These are phyloP conservation scores for Oryza brachyantha DNA, from an alignment of 176 grass and related monocot genomes.

Conservation along the genomic window DNA sequence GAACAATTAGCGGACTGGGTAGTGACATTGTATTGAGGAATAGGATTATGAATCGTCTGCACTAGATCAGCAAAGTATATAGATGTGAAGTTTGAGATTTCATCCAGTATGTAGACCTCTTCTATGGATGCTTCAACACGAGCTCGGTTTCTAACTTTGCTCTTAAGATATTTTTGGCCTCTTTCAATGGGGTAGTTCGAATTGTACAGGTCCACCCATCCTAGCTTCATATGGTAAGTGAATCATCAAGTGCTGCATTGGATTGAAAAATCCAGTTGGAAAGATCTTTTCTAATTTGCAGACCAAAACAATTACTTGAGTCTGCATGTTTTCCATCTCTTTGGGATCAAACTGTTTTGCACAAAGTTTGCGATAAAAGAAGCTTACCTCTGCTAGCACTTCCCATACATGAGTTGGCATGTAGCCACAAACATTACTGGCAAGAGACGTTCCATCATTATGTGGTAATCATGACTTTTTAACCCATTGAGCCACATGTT, in stretches of 20 bases:
- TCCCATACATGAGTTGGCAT: not conserved
- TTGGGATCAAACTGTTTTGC: not conserved
- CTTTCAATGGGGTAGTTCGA: not conserved
- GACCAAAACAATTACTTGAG: not conserved
- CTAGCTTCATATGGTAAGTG: not conserved
- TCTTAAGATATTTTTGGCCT: not conserved
- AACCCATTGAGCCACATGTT: not conserved
- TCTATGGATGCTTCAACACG: not conserved
- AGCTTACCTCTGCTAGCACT: not conserved
- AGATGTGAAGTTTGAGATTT: not conserved
- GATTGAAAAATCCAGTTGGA: not conserved
- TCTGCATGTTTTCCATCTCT: not conserved
- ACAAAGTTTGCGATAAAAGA: not conserved
- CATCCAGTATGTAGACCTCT: not conserved
- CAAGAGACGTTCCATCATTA: not conserved
- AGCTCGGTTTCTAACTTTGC: not conserved
- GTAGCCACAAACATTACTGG: not conserved
- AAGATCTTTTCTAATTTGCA: not conserved
- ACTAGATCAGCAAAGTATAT: not conserved
- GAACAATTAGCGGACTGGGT: not conserved
- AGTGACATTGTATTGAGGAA: not conserved
- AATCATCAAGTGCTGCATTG: constrained; percentile 5
- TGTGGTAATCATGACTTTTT: constrained; percentile 17
- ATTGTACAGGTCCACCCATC: not conserved
- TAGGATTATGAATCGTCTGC: not conserved